Percentiles rank a stretch among this genome's conserved stretches.
Conservation (phyloP, 2,329 filamentous ascomycete species). For the Aplosporella prunicola region DNA sequence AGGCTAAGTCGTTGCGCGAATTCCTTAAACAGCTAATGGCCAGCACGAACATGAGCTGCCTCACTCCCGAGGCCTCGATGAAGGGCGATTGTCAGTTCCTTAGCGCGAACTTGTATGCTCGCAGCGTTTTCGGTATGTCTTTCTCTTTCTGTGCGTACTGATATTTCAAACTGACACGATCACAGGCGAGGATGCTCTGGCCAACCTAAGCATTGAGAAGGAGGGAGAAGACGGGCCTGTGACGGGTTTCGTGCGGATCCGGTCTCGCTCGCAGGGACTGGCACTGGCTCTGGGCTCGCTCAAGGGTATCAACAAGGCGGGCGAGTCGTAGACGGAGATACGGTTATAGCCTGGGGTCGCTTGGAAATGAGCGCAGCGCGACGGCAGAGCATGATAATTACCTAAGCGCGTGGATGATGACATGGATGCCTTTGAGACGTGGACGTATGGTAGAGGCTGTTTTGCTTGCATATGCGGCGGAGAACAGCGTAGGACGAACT, state of each 20-base stretch:
- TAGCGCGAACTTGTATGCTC: constrained; percentile 91
- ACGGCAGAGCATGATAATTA: no score
- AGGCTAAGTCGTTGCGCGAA: constrained; percentile 80
- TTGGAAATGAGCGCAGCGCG: no score
- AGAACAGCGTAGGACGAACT: neutral
- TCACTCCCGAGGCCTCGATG: constrained; percentile 91
- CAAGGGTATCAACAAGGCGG: constrained; percentile 67
- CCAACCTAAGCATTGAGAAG: constrained; percentile 96
- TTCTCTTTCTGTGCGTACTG: neutral
- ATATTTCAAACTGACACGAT: neutral
- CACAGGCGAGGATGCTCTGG: constrained; percentile 90
- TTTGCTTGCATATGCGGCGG: neutral
- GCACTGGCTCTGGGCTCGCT: constrained; percentile 87
- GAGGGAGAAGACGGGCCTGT: constrained; percentile 92
- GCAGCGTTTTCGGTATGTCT: constrained; percentile 91
- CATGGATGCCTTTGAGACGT: constrained; percentile 8
- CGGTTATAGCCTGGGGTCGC: no score
- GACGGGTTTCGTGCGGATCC: constrained; percentile 94
- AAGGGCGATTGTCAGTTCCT: constrained; percentile 98
- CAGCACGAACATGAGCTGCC: constrained; percentile 95
- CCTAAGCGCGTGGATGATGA: no score
- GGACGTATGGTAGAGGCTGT: no score
- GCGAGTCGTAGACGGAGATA: constrained; percentile 6
- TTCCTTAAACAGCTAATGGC: constrained; percentile 95
- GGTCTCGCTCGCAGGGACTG: constrained; percentile 90